Base-by-base conservation (phyloP, 2,329 filamentous ascomycete genomes). In the Fusarium austroafricanum region DNA sequence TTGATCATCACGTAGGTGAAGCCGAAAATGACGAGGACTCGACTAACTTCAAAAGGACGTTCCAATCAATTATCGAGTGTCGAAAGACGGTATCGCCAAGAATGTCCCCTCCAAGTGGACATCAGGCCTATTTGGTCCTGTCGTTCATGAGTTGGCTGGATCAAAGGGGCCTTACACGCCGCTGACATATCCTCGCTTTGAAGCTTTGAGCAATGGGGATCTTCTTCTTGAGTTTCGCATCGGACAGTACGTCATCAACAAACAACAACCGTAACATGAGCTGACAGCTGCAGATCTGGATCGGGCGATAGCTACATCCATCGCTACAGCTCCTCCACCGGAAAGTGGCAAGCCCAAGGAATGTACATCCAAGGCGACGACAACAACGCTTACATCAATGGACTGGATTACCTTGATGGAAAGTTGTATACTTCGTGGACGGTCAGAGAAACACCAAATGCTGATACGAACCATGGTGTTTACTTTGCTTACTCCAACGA, bases 331-430 rank as follows among this genome's bases (percentile, higher is more conserved):
- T 21, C 57, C 2, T 69, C 66, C 2, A 69, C 66, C 3, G 66
- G 66, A 0, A 52, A 50, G 42, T 69, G 66, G 66, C 42, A 58
- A 11, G 52, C 66, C 0, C 61, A 67, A 5, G 66, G 66, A 9
- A 69, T 55, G 50, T 69, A 69, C 15, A 58, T 69, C 1, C 49
- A 67, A 6, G 66, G 66, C 2, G 66, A 67, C 1, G 56, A 69
- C 6, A 69, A 69, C 7, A 69, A 69, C 3, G 66, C 66, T 2
- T 69, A 69, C 23, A 69, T 69, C 9, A 69, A 69, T 3, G 66
- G 66, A 0, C 15, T 69, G 0, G 67, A 69, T 8, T 53, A 63
- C 10, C 40, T 60, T 0, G 37, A 55, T 11, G 66, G 66, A 20
- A 70, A 63, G 8, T 7, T 69, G 4, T 69, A 69, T 15, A 70